These are phyloP conservation scores for Trichophyton mentagrophytes DNA, from an alignment of 2,329 filamentous ascomycete genomes.

Conservation along the genomic window DNA sequence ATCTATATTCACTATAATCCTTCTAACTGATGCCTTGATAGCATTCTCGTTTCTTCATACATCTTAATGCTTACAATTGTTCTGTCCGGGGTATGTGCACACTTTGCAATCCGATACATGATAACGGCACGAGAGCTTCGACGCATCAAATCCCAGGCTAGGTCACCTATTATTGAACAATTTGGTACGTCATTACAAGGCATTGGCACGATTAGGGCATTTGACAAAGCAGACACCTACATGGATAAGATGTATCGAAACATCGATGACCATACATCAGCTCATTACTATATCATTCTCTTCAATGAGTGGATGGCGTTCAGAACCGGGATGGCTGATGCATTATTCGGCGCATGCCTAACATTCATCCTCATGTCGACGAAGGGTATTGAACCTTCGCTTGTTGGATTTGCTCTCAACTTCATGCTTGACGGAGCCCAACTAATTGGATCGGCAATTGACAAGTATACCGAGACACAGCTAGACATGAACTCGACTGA, in stretches of 20 bases:
- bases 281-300: constrained; percentile 2
- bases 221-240: neutral
- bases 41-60: constrained; percentile 1
- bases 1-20: neutral
- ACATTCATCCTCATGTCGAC: constrained; percentile 1
- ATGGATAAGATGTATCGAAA: constrained; percentile 5
- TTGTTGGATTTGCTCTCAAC: constrained; percentile 5
- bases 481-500: constrained; percentile 4
- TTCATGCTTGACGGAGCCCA: constrained; percentile 1
- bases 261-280: neutral
- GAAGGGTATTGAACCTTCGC: neutral
- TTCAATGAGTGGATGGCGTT: constrained; percentile 5
- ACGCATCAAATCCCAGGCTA: neutral
- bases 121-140: constrained; percentile 4
- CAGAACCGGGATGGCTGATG: neutral
- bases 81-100: neutral
- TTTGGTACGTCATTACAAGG: constrained; percentile 1
- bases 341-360: neutral
- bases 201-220: constrained; percentile 2
- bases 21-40: neutral
- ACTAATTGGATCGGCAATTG: neutral
- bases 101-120: constrained; percentile 6
- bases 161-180: constrained; percentile 4
- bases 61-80: constrained; percentile 1
- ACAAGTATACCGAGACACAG: constrained; percentile 1